phyloP scores from a whole-genome alignment of 768 basidiomycete genomes.

The Leccinum obscurum region DNA sequence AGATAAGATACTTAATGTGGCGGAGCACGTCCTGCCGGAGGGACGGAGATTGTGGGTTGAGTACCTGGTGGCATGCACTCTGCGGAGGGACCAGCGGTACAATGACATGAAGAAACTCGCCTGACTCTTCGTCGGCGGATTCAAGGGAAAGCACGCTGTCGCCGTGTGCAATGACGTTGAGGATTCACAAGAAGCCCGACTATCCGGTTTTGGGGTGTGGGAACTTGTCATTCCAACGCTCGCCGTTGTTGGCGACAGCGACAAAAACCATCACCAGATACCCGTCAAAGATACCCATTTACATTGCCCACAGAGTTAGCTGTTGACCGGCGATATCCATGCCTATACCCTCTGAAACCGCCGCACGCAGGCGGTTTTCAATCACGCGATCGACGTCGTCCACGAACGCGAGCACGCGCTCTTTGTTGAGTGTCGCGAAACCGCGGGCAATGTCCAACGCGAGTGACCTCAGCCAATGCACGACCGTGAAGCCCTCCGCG shows the following conservation, averaged over 20 bases:
- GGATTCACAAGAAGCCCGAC: too few relatives aligned
- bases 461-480: slow-evolving; percentile 47
- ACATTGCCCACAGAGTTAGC: neutral
- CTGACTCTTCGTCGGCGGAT: neutral
- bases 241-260: slow-evolving; percentile 20
- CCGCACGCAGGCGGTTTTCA: slow-evolving; percentile 41
- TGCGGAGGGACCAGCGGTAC: neutral
- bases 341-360: slow-evolving; percentile 52
- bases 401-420: slow-evolving; percentile 29
- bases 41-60: neutral
- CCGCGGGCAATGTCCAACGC: slow-evolving; percentile 55
- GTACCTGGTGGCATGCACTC: neutral
- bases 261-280: slow-evolving; percentile 8
- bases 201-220: slow-evolving; percentile 13
- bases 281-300: slow-evolving; percentile 16
- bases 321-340: slow-evolving; percentile 17
- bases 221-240: slow-evolving; percentile 19
- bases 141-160: too few relatives aligned
- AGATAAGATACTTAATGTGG: neutral
- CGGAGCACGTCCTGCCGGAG: neutral
- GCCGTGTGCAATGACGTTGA: too few relatives aligned
- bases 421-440: slow-evolving; percentile 47
- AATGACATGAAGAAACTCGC: neutral
- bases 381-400: slow-evolving; percentile 43
- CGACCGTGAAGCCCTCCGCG: slow-evolving; percentile 44